A percentile compares a stretch with the other conserved stretches of the same genome.
Evolutionary conservation across 2,329 filamentous ascomycete genomes (phyloP).

Genomic region (Fusarium nurragi): DNA sequence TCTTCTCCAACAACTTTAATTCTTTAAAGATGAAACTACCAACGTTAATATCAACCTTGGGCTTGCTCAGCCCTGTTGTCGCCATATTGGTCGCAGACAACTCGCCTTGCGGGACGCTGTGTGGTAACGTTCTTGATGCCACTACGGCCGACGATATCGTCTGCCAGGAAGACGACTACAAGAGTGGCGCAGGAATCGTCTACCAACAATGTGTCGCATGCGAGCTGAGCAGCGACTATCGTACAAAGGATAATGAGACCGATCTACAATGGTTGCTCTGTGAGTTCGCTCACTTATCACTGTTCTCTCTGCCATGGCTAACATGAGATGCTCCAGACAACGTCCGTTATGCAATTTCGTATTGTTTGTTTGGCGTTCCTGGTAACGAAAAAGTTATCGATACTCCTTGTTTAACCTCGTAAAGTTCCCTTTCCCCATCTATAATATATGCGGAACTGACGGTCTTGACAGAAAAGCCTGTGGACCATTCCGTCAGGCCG

Average conservation of each 20-base stretch:
- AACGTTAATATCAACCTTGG: constrained; percentile 31
- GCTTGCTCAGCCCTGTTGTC: constrained; percentile 26
- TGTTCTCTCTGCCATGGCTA: constrained; percentile 7
- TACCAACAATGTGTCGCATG: constrained; percentile 63
- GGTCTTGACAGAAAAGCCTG: constrained; percentile 59
- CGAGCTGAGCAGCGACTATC: constrained; percentile 61
- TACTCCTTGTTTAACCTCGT: constrained; percentile 65
- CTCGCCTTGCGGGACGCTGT: constrained; percentile 61
- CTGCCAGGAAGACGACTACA: constrained; percentile 56
- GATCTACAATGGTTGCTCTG: constrained; percentile 66
- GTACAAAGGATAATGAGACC: constrained; percentile 53
- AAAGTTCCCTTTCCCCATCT: background rate
- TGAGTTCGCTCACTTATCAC: constrained; percentile 50
- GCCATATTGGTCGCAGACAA: constrained; percentile 56
- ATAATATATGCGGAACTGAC: background rate
- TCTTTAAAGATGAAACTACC: background rate
- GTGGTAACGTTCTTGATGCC: constrained; percentile 62
- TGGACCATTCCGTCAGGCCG: constrained; percentile 56
- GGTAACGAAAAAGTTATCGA: constrained; percentile 55
- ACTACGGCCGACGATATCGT: constrained; percentile 60
- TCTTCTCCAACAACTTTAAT: background rate
- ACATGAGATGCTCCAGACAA: constrained; percentile 58
- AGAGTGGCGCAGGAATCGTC: constrained; percentile 55
- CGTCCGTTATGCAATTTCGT: constrained; percentile 63
- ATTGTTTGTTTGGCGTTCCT: constrained; percentile 64